A percentile compares a stretch with the other conserved stretches of the same genome.
Conservation (phyloP, 2,329 filamentous ascomycete genomes). For the Aspergillus awamori region DNA sequence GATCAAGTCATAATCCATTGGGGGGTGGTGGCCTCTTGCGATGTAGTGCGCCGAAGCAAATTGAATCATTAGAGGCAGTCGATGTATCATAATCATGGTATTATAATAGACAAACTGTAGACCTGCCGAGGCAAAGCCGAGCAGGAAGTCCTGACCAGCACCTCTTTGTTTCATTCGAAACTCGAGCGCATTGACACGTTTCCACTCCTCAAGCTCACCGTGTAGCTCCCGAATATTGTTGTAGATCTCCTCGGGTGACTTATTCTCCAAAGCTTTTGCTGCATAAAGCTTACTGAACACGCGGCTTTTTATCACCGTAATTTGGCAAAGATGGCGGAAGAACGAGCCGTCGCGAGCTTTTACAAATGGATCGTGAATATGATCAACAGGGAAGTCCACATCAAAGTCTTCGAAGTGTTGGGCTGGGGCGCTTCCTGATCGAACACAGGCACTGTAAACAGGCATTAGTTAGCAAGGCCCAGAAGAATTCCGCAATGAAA, state of each 20-base stretch:
- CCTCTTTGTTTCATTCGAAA: constrained; percentile 89
- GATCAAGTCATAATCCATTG: constrained; percentile 59
- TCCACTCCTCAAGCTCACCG: constrained; percentile 84
- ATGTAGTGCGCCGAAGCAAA: constrained; percentile 87
- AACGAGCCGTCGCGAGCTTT: constrained; percentile 85
- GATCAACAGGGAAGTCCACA: constrained; percentile 84
- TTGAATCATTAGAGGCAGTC: constrained; percentile 91
- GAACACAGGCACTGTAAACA: constrained; percentile 51
- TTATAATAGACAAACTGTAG: constrained; percentile 96
- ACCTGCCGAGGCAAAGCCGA: constrained; percentile 87
- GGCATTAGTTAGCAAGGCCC: neutral
- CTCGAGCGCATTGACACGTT: constrained; percentile 82
- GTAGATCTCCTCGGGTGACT: constrained; percentile 76
- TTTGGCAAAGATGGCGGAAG: constrained; percentile 89
- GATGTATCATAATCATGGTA: constrained; percentile 91
- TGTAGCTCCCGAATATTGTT: constrained; percentile 91
- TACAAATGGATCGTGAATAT: constrained; percentile 83
- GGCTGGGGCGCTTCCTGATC: constrained; percentile 66
- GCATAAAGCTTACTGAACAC: constrained; percentile 90
- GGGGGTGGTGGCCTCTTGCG: constrained; percentile 58
- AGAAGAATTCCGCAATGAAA: neutral
- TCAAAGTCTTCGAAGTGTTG: constrained; percentile 83
- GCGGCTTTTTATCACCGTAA: constrained; percentile 83
- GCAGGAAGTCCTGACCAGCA: constrained; percentile 79
- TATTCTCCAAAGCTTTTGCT: constrained; percentile 81